Base-by-base conservation (phyloP, 2,329 filamentous ascomycete genomes). In the Mariannaea sp. region DNA sequence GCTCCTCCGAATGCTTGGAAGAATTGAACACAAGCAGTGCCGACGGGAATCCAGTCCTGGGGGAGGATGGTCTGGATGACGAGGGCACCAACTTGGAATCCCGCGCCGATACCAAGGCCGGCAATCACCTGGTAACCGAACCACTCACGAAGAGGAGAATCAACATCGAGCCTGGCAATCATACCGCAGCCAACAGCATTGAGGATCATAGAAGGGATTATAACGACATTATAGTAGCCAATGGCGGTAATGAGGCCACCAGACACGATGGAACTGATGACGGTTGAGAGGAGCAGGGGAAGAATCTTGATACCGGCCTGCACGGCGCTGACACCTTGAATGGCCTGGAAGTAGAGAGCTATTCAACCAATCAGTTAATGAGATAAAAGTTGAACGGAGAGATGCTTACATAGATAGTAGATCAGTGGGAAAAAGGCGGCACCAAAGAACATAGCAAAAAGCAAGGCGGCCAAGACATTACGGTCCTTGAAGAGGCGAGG, bases 1-100 rank as follows among this genome's bases (percentile, higher is more conserved):
- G 87, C 84, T 3, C 86, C 86, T 33, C 86, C 86, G 3, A 90
- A 76, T 2, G 78, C 77, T 65, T 88, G 84, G 72, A 83, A 84
- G 71, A 89, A 87, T 27, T 79, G 75, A 1, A 82, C 74, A 45
- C 73, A 77, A 5, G 80, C 78, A 5, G 77, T 80, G 24, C 71
- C 81, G 1, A 80, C 73, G 1, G 80, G 77, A 13, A 82, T 73
- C 52, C 79, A 76, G 2, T 75, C 71, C 26, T 76, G 71, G 0
- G 76, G 66, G 2, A 83, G 70, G 0, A 76, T 75, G 35, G 79
- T 82, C 61, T 84, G 81, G 3, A 82, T 76, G 5, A 78, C 76
- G 3, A 80, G 70, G 13, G 77, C 69, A 42, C 73, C 72, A 13
- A 75, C 70, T 62, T 80, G 77, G 68, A 80, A 78, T 32, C 76